Conservation (phyloP, 306 rosid species). For the Aeschynomene evenia region DNA sequence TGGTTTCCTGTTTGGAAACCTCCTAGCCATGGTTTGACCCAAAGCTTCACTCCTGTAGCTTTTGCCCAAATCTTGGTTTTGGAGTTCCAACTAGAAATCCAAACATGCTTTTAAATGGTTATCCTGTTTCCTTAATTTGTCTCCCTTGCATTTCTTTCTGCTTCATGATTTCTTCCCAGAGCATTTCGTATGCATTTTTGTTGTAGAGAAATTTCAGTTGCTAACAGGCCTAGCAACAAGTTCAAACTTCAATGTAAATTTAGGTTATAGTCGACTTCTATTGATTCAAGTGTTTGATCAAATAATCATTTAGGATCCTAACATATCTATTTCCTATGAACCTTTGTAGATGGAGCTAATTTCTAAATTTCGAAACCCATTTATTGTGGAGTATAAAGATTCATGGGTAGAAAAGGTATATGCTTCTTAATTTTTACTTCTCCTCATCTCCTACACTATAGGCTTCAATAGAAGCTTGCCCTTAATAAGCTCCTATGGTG, state of each 20-base stretch:
- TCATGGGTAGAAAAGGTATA: conserved; percentile 99
- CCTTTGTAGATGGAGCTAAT: conserved; percentile 90
- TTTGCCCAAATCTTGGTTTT: no score
- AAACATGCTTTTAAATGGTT: background rate
- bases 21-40: no score
- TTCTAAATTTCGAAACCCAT: conserved; percentile 81
- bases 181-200: conserved; percentile 1
- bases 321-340: conserved; percentile 1
- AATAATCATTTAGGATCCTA: background rate
- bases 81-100: no score
- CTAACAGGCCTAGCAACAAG: conserved; percentile 7
- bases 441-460: conserved; percentile 8
- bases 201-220: conserved; percentile 26
- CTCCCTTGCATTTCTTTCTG: background rate
- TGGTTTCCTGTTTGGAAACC: no score
- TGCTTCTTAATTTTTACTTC: conserved; percentile 12
- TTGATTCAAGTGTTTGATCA: conserved; percentile 11
- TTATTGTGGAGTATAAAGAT: conserved; percentile 98
- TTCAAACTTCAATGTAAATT: conserved; percentile 5
- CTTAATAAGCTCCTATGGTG: conserved; percentile 20
- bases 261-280: conserved; percentile 13
- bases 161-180: background rate
- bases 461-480: conserved; percentile 13
- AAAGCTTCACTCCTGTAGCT: no score
- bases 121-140: conserved; percentile 5